phyloP scores from a whole-genome alignment of 441 rosid genomes.

The Adansonia grandidieri region DNA sequence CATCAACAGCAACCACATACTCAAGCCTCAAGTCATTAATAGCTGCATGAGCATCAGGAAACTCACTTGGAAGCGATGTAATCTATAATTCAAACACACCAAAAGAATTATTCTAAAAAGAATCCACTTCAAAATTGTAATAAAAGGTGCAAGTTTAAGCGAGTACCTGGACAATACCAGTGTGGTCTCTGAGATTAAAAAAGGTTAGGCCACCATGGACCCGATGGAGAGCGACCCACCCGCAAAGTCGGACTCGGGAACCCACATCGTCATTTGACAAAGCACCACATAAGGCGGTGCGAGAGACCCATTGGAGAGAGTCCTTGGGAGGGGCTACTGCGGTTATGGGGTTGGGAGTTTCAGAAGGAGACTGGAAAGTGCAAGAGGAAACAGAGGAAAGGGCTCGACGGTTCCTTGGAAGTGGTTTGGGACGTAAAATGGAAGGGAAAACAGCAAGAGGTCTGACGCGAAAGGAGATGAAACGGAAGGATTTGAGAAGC shows the following conservation, averaged over 20 bases:
- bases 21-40: constrained; percentile 81
- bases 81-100: constrained; percentile 41
- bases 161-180: constrained; percentile 86
- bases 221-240: constrained; percentile 94
- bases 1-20: constrained; percentile 84
- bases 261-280: constrained; percentile 69
- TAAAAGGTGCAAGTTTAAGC: not conserved
- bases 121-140: not conserved
- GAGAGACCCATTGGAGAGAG: constrained; percentile 76
- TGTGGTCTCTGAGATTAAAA: constrained; percentile 92
- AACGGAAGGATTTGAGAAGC: constrained; percentile 55
- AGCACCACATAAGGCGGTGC: constrained; percentile 68
- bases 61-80: constrained; percentile 79
- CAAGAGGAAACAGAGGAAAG: constrained; percentile 41
- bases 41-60: constrained; percentile 77
- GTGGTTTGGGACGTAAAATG: constrained; percentile 24
- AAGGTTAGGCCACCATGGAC: constrained; percentile 91
- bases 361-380: constrained; percentile 29
- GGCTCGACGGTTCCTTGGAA: constrained; percentile 28
- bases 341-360: constrained; percentile 12
- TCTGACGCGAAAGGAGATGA: constrained; percentile 42
- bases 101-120: not conserved
- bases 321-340: constrained; percentile 32
- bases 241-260: constrained; percentile 78
- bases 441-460: constrained; percentile 37